A percentile compares a stretch with the other conserved stretches of the same genome.
Conservation (phyloP, 1,284 basidiomycete species). For the Caloboletus firmus region DNA sequence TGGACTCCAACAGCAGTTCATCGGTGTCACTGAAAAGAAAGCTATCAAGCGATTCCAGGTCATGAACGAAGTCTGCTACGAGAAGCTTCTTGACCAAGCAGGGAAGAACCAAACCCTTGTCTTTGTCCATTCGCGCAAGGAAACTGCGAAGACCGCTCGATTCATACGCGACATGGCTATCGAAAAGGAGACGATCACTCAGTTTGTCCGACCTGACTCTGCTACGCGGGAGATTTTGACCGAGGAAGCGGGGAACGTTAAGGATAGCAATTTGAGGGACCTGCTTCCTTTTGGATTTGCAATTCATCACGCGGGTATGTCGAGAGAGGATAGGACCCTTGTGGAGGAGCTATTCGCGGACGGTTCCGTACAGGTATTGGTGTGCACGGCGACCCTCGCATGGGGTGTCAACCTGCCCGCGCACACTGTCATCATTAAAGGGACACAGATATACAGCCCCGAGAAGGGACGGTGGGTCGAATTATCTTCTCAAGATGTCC, state of each 20-base stretch:
- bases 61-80: slow-evolving; percentile 99
- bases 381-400: slow-evolving; percentile 96
- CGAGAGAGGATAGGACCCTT: slow-evolving; percentile 86
- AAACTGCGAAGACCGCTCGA: slow-evolving; percentile 93
- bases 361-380: slow-evolving; percentile 91
- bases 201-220: slow-evolving; percentile 91
- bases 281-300: slow-evolving; percentile 95
- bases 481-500: slow-evolving; percentile 92
- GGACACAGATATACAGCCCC: slow-evolving; percentile 98
- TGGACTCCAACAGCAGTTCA: slow-evolving; percentile 89
- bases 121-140: slow-evolving; percentile 96
- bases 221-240: slow-evolving; percentile 87
- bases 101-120: slow-evolving; percentile 91
- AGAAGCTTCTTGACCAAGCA: slow-evolving; percentile 94
- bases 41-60: slow-evolving; percentile 98
- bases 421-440: slow-evolving; percentile 99
- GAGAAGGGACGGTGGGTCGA: slow-evolving; percentile 99
- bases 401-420: slow-evolving; percentile 99
- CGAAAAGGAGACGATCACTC: slow-evolving; percentile 94
- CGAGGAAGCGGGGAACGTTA: slow-evolving; percentile 82
- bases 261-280: slow-evolving; percentile 85
- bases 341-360: slow-evolving; percentile 96
- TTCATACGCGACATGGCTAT: slow-evolving; percentile 95
- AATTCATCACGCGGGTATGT: slow-evolving; percentile 99
- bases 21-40: slow-evolving; percentile 99